A percentile compares a stretch with the other conserved stretches of the same genome.
Conservation (phyloP, 208 protist species). For the Wallacemonas sp. region DNA sequence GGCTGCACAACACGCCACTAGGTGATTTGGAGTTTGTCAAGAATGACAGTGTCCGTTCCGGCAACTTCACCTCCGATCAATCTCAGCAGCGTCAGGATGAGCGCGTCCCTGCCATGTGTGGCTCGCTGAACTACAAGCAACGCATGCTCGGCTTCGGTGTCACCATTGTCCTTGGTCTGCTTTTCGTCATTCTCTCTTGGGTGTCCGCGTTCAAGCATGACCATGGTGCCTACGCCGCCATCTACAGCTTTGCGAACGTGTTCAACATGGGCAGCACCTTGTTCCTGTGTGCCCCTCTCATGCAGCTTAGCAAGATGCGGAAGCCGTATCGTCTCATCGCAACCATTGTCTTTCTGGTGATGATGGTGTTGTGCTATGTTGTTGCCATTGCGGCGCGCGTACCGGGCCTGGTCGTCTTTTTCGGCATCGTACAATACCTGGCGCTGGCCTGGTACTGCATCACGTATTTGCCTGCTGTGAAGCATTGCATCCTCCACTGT, state of each 20-base stretch:
- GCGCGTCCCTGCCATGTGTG: slow-evolving; percentile 27
- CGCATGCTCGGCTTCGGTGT: slow-evolving; percentile 55
- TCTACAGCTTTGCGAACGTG: slow-evolving; percentile 62
- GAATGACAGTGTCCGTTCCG: not conserved
- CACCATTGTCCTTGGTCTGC: slow-evolving; percentile 37
- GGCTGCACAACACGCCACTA: slow-evolving; percentile 22
- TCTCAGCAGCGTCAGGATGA: slow-evolving; percentile 1
- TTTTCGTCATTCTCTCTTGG: slow-evolving; percentile 65
- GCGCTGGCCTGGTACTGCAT: slow-evolving; percentile 75
- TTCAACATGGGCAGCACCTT: slow-evolving; percentile 56
- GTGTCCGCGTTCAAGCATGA: slow-evolving; percentile 52
- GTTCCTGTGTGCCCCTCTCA: slow-evolving; percentile 64
- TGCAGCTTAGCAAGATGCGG: slow-evolving; percentile 72
- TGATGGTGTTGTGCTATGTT: slow-evolving; percentile 63
- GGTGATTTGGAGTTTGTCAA: slow-evolving; percentile 22
- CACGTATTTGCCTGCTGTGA: slow-evolving; percentile 74
- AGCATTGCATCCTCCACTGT: slow-evolving; percentile 31
- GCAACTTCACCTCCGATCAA: not conserved
- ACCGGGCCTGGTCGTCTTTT: slow-evolving; percentile 46
- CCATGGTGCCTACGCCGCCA: slow-evolving; percentile 52
- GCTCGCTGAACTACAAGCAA: slow-evolving; percentile 55
- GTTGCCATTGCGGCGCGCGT: slow-evolving; percentile 44
- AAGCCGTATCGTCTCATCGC: slow-evolving; percentile 46
- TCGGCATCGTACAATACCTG: slow-evolving; percentile 62
- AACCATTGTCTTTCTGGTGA: slow-evolving; percentile 49